phyloP scores from a whole-genome alignment of 2,329 filamentous ascomycete species.

The Atkinsonella texensis region DNA sequence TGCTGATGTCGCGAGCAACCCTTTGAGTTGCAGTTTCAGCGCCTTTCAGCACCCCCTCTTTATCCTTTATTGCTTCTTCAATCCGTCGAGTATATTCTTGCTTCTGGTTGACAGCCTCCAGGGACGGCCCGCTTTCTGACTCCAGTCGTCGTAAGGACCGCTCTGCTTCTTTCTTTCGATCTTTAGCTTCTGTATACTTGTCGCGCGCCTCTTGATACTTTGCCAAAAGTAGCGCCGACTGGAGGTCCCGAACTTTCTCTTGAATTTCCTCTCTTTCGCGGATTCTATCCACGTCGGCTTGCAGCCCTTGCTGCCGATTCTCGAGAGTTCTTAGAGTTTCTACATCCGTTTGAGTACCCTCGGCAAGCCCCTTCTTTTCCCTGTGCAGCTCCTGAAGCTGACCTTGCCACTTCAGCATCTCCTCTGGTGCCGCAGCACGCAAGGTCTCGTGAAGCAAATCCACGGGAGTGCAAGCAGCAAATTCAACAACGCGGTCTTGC shows the following conservation, averaged over 20 bases:
- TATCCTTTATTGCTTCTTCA: conserved; percentile 39
- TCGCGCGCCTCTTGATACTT: conserved; percentile 46
- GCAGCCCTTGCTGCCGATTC: conserved; percentile 59
- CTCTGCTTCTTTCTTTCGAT: conserved; percentile 39
- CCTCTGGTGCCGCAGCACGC: conserved; percentile 68
- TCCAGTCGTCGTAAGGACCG: conserved; percentile 48
- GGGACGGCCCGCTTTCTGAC: conserved; percentile 47
- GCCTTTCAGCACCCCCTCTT: conserved; percentile 39
- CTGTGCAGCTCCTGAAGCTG: conserved; percentile 59
- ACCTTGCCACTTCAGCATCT: conserved; percentile 71
- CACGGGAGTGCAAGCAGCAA: conserved; percentile 70
- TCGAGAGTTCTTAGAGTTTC: conserved; percentile 58
- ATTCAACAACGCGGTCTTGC: conserved; percentile 91
- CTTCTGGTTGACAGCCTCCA: conserved; percentile 59
- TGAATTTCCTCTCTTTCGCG: conserved; percentile 61
- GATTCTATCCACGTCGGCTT: conserved; percentile 73
- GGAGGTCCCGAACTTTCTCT: conserved; percentile 50
- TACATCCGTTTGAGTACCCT: conserved; percentile 43
- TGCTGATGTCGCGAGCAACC: conserved; percentile 26
- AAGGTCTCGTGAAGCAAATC: conserved; percentile 78
- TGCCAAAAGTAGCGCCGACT: conserved; percentile 52
- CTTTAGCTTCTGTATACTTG: conserved; percentile 39
- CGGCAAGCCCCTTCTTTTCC: conserved; percentile 51
- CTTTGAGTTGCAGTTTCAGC: conserved; percentile 40
- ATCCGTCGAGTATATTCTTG: conserved; percentile 51